Conservation (phyloP, 148 eudicot species). For the Fagopyrum homotropicum region DNA sequence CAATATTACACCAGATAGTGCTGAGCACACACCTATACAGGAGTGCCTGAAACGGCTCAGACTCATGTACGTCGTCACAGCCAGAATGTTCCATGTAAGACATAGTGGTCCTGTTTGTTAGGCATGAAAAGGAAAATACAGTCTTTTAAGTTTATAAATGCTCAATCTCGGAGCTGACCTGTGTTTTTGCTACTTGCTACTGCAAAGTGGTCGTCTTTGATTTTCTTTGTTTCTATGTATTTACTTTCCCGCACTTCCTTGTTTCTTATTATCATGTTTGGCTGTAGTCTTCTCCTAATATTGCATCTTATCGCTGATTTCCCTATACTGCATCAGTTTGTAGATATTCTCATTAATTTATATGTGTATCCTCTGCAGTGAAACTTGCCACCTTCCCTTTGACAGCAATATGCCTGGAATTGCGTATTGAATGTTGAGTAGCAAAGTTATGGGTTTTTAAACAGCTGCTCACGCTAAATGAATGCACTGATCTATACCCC, state of each 20-base stretch:
- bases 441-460: slow-evolving; percentile 4
- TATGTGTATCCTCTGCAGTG: not conserved
- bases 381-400: slow-evolving; percentile 1
- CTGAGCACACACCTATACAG: too few species aligned
- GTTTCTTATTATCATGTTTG: not conserved
- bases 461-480: slow-evolving; percentile 30
- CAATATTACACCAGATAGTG: too few species aligned
- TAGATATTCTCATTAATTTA: too few species aligned
- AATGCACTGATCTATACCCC: slow-evolving; percentile 24
- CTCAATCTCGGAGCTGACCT: not conserved
- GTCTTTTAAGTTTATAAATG: not conserved
- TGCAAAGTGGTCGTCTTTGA: not conserved
- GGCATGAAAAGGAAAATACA: not conserved
- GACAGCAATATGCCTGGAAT: not conserved
- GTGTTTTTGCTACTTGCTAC: not conserved
- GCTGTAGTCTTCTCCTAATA: not conserved
- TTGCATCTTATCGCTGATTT: too few species aligned
- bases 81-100: not conserved
- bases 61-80: too few species aligned
- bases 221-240: not conserved
- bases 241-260: not conserved
- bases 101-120: not conserved
- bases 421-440: not conserved
- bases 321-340: too few species aligned
- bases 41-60: too few species aligned